phyloP scores from a whole-genome alignment of 805 yeast species.

The Saturnispora zaruensis region DNA sequence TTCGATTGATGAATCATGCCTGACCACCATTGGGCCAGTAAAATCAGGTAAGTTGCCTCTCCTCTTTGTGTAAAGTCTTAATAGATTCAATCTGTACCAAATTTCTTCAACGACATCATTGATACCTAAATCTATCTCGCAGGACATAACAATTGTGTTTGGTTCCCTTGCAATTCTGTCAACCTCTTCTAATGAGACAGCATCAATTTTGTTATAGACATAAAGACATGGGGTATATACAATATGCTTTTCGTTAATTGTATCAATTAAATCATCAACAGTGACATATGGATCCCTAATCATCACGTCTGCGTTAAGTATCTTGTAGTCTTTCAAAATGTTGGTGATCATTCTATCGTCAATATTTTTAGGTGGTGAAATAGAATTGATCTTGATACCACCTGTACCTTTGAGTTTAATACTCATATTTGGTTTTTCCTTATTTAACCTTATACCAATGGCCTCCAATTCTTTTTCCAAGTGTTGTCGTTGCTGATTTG shows the following conservation, averaged over 20 bases:
- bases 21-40: slow-evolving; percentile 83
- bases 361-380: slow-evolving; percentile 72
- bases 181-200: slow-evolving; percentile 89
- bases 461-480: slow-evolving; percentile 85
- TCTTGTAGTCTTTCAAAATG: slow-evolving; percentile 74
- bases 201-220: slow-evolving; percentile 91
- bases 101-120: slow-evolving; percentile 86
- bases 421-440: slow-evolving; percentile 68
- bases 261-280: slow-evolving; percentile 88
- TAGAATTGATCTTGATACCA: slow-evolving; percentile 77
- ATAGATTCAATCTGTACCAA: slow-evolving; percentile 77
- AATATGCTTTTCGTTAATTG: slow-evolving; percentile 78
- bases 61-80: slow-evolving; percentile 80
- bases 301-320: slow-evolving; percentile 90
- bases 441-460: slow-evolving; percentile 87
- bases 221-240: slow-evolving; percentile 86
- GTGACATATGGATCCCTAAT: slow-evolving; percentile 84
- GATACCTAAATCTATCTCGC: slow-evolving; percentile 79
- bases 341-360: slow-evolving; percentile 73
- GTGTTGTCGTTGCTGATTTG: slow-evolving; percentile 78
- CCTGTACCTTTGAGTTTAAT: slow-evolving; percentile 80
- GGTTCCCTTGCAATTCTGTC: slow-evolving; percentile 90
- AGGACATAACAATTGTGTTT: slow-evolving; percentile 88
- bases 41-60: slow-evolving; percentile 79
- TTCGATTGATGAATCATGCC: slow-evolving; percentile 69